Evolutionary conservation across 495 filamentous ascomycete species (phyloP), one percentile per base, ranked within the genome.

Genomic region (Peziza echinospora): DNA sequence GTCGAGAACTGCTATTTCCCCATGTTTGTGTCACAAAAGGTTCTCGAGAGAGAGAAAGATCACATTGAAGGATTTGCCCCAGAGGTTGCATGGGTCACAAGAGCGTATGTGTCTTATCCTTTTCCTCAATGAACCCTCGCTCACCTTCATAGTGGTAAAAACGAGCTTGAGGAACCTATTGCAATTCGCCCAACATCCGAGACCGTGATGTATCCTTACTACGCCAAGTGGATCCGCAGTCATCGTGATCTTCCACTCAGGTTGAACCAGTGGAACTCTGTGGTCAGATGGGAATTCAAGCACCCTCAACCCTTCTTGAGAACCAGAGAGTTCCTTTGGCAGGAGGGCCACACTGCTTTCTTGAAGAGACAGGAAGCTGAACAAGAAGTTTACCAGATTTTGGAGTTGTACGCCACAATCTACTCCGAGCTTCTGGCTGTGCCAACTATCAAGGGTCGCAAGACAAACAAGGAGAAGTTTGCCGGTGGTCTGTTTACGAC

Each of bases 281-380:
- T 94, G 44, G 87, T 94, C 26, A 73, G 89, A 54, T 97, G 89
- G 89, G 89, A 97, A 65, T 92, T 92, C 59, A 94, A 96, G 67
- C 80, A 97, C 59, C 85, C 87, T 21, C 86, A 86, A 58, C 89
- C 89, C 5, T 93, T 97, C 69, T 67, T 97, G 21, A 68, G 89
- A 49, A 84, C 86, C 43, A 67, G 89, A 55, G 89, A 97, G 61
- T 97, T 97, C 64, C 65, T 93, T 41, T 97, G 89, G 89, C 91
- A 97, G 60, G 89, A 97, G 64, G 91, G 89, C 24, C 89, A 97
- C 66, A 97, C 89, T 5, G 89, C 89, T 9, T 86, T 94, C 63
- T 61, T 94, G 48, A 87, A 77, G 5, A 70, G 85, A 56, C 66
- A 77, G 45, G 69, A 68, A 41, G 86, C 89, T 26, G 76, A 70